Percentiles rank a stretch among this genome's conserved stretches.
phyloP scores from a whole-genome alignment of 2,329 filamentous ascomycete species.

The Zymoseptoria ardabiliae region DNA sequence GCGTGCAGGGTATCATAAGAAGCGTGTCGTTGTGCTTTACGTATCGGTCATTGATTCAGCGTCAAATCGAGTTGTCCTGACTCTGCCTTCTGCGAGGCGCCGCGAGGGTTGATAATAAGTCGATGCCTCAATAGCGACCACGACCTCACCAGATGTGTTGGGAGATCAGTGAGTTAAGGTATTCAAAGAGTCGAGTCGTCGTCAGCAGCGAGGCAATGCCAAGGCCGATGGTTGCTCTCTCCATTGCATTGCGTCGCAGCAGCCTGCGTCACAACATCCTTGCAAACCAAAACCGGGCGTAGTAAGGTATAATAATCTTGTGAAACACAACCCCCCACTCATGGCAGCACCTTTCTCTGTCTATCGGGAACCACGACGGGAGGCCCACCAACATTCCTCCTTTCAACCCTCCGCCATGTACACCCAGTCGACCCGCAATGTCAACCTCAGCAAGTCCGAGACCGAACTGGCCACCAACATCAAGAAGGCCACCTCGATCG shows the following conservation, averaged over 20 bases:
- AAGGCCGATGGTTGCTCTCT: not conserved
- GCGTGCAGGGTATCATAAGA: not conserved
- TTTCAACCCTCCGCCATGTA: slow-evolving; percentile 25
- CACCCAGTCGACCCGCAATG: slow-evolving; percentile 43
- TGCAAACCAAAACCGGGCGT: not conserved
- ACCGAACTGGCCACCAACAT: slow-evolving; percentile 59
- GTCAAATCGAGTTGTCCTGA: too few relatives aligned
- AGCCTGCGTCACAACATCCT: not conserved
- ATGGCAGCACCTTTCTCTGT: slow-evolving; percentile 1
- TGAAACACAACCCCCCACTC: not conserved
- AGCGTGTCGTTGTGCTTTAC: not conserved
- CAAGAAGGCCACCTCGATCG: slow-evolving; percentile 53
- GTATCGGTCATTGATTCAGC: not conserved
- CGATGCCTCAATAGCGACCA: too few relatives aligned
- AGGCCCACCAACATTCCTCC: not conserved
- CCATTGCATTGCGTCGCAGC: not conserved
- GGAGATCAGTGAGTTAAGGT: too few relatives aligned
- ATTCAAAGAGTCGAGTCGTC: not conserved
- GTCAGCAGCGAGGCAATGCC: not conserved
- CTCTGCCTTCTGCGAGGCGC: too few relatives aligned
- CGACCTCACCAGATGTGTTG: too few relatives aligned
- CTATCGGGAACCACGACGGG: slow-evolving; percentile 1
- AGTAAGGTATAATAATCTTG: too few relatives aligned
- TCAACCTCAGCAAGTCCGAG: slow-evolving; percentile 60
- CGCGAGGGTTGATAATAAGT: too few relatives aligned